Evolutionary conservation across 805 yeast species (phyloP).

Genomic region (Kodamaea jinghongensis): DNA sequence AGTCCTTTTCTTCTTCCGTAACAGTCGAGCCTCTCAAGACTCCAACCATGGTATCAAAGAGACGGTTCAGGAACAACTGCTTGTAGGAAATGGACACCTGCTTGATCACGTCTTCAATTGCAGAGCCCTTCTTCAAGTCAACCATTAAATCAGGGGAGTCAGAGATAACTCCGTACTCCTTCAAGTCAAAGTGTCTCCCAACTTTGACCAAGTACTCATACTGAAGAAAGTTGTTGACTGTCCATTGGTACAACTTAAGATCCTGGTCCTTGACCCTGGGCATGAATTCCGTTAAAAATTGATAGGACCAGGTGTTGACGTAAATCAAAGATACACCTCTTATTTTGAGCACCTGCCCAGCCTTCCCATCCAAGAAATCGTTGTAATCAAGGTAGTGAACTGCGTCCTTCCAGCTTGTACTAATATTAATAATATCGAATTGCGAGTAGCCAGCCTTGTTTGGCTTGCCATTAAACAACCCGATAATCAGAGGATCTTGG

Average conservation of each 20-base stretch:
- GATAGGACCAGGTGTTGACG: conserved; percentile 36
- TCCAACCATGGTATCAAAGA: conserved; percentile 3
- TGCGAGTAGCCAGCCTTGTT: conserved; percentile 20
- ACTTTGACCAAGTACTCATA: conserved; percentile 30
- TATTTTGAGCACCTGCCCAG: conserved; percentile 20
- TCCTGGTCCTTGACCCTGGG: conserved; percentile 34
- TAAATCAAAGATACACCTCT: conserved; percentile 40
- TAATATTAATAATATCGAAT: conserved; percentile 37
- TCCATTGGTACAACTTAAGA: conserved; percentile 38
- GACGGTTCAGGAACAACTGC: conserved; percentile 3
- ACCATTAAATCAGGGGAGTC: conserved; percentile 38
- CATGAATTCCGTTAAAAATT: conserved; percentile 33
- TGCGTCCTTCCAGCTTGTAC: conserved; percentile 33
- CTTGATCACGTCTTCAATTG: conserved; percentile 2
- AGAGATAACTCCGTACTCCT: conserved; percentile 35
- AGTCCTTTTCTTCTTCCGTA: conserved; percentile 8
- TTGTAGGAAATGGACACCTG: conserved; percentile 5
- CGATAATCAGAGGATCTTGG: conserved; percentile 36
- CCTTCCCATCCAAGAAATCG: conserved; percentile 26
- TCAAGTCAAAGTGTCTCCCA: conserved; percentile 21
- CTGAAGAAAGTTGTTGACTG: conserved; percentile 36
- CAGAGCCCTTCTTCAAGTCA: conserved; percentile 10
- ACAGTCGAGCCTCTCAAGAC: conserved; percentile 1
- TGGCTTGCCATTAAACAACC: conserved; percentile 15
- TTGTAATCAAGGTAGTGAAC: conserved; percentile 34